Evolutionary conservation across 2,329 filamentous ascomycete genomes (phyloP), one percentile per base, ranked within the genome.

Genomic region (Madurella fahalii): DNA sequence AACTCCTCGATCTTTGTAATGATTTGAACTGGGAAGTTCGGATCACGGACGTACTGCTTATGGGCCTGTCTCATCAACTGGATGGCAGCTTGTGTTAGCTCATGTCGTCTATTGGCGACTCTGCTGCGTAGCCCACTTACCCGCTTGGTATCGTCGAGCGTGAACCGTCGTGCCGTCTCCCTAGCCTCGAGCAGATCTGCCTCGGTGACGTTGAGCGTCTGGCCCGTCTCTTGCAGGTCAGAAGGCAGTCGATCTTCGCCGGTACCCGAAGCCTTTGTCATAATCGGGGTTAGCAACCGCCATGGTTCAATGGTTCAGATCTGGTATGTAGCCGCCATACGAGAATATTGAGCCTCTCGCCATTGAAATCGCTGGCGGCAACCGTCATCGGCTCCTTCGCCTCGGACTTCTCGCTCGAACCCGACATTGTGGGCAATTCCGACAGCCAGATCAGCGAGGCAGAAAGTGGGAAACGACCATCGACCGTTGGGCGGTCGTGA

Each of bases 21-120:
- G 42, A 60, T 57, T 13, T 48, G 48, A 2, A 60, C 57, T 11
- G 60, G 58, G 15, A 62, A 63, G 41, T 63, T 63, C 16, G 61
- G 60, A 17, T 63, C 61, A n/a, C 57, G 52, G n/a, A 34, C 39
- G 40, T 61, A 56, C 37, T 59, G 56, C 16, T 58, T 54, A 31
- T 59, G 53, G 7, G 61, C 50, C 15, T 54, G 50, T 5, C 16
- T 47, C 56, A 61, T 54, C 52, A 61, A 49, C 61, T 63, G 32
- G 15, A 17, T 2, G 31, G 7, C 30, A 30, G 31, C 5, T 7
- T 4, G 30, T 32, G 20, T 51, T 18, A 50, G 50, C n/a, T n/a
- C 34, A 13, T 16, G 17, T n/a, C 5, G 5, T 30, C 18, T 2
- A 37, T 7, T 11, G 34, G 4, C 4, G 34, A 5, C 9, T 37